These are phyloP conservation scores for Coemansia guatemalensis DNA, from an alignment of 192 early-diverging fungal genomes.

Conservation along the genomic window DNA sequence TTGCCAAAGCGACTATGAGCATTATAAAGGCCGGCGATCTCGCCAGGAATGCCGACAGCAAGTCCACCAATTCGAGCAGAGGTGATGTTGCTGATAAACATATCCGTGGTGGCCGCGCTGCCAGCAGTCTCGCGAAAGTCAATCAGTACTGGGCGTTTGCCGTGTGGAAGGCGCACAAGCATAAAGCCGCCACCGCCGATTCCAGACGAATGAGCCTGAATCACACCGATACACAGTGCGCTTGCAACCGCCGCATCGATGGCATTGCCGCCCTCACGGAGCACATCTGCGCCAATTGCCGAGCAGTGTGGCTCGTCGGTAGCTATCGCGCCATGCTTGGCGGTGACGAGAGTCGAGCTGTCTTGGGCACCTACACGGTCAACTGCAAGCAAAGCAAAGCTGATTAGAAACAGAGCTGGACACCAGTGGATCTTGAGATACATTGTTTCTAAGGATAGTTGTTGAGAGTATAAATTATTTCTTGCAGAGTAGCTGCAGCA, in stretches of 20 bases:
- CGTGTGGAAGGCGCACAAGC: slow-evolving; percentile 67
- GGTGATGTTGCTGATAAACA: slow-evolving; percentile 76
- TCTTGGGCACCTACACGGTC: slow-evolving; percentile 13
- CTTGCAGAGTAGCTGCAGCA: too few relatives aligned
- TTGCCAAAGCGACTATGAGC: slow-evolving; percentile 81
- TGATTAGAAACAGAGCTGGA: neutral
- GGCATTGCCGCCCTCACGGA: slow-evolving; percentile 85
- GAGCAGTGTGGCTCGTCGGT: slow-evolving; percentile 71
- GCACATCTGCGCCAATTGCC: slow-evolving; percentile 63
- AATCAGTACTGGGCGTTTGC: slow-evolving; percentile 60
- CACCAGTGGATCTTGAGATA: too few relatives aligned
- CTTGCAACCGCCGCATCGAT: slow-evolving; percentile 88
- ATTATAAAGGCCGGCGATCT: slow-evolving; percentile 80
- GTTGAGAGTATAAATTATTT: too few relatives aligned
- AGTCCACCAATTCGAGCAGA: slow-evolving; percentile 71
- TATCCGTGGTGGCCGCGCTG: slow-evolving; percentile 64
- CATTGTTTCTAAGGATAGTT: too few relatives aligned
- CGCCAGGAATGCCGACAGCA: slow-evolving; percentile 81
- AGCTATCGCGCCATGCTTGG: slow-evolving; percentile 65
- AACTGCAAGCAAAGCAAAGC: neutral
- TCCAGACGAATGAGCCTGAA: slow-evolving; percentile 85
- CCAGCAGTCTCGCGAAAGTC: slow-evolving; percentile 92
- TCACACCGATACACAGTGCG: slow-evolving; percentile 82
- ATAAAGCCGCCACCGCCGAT: slow-evolving; percentile 97
- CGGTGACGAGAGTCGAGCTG: slow-evolving; percentile 37